A percentile compares a stretch with the other conserved stretches of the same genome.
These are phyloP conservation scores for Zygosaccharomyces pseudobailii DNA, from an alignment of 1,139 yeast species.

Conservation along the genomic window DNA sequence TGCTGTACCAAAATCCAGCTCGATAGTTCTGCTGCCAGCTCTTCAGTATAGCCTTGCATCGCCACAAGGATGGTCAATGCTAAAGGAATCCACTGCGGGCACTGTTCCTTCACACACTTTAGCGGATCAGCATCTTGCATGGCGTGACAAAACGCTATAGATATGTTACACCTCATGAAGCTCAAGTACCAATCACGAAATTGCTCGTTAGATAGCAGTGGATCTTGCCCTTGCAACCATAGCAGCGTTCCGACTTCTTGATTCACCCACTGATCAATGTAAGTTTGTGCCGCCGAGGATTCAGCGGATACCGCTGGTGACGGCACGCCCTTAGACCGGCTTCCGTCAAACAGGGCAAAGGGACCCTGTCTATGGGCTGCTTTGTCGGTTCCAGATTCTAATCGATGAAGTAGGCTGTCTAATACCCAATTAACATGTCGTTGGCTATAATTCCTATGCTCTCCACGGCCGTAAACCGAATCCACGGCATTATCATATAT, in stretches of 20 bases:
- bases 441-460: conserved; percentile 18
- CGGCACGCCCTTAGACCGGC: neutral
- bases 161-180: conserved; percentile 11
- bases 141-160: conserved; percentile 8
- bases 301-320: neutral
- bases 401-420: conserved; percentile 13
- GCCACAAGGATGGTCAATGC: conserved; percentile 11
- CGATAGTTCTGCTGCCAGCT: conserved; percentile 10
- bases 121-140: conserved; percentile 9
- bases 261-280: conserved; percentile 9
- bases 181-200: conserved; percentile 18
- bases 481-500: conserved; percentile 27
- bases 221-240: conserved; percentile 16
- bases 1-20: conserved; percentile 17
- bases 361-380: conserved; percentile 14
- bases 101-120: conserved; percentile 4
- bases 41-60: conserved; percentile 12
- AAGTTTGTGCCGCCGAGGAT: neutral
- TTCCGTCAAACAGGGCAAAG: conserved; percentile 7
- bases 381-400: conserved; percentile 13
- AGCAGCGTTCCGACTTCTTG: conserved; percentile 11
- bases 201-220: conserved; percentile 13
- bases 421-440: conserved; percentile 21
- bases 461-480: conserved; percentile 20
- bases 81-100: conserved; percentile 11